These are phyloP conservation scores for Kalanchoe fedtschenkoi DNA, from an alignment of 164 flowering plant species.

Conservation along the genomic window DNA sequence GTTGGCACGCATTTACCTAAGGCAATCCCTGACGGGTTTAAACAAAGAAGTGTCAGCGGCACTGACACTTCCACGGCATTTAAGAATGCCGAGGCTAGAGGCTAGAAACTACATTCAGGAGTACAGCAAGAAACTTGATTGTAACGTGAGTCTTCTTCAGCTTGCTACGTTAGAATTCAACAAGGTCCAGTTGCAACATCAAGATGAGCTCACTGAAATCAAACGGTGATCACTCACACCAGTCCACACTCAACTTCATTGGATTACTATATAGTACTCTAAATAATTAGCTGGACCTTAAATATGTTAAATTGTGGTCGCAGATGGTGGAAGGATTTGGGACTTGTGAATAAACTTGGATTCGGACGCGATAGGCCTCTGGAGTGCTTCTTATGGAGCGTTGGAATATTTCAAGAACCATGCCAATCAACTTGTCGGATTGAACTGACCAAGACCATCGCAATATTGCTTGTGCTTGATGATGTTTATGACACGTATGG, in stretches of 20 bases:
- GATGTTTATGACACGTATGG: constrained; percentile 20
- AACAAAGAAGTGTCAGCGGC: constrained; percentile 4
- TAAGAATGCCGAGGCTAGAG: constrained; percentile 20
- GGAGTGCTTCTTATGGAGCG: constrained; percentile 21
- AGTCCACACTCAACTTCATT: no score
- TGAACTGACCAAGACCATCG: constrained; percentile 20
- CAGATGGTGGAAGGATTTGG: constrained; percentile 30
- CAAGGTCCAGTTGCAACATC: constrained; percentile 18
- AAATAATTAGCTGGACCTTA: background rate
- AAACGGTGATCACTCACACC: background rate
- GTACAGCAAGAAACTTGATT: constrained; percentile 5
- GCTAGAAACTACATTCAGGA: constrained; percentile 17
- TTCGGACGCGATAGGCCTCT: constrained; percentile 24
- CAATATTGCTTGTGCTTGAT: constrained; percentile 19
- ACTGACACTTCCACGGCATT: constrained; percentile 19
- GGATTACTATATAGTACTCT: no score
- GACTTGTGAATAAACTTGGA: constrained; percentile 17
- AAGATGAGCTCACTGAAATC: constrained; percentile 16
- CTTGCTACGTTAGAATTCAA: constrained; percentile 22
- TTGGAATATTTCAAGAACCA: constrained; percentile 26
- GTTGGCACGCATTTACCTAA: constrained; percentile 13
- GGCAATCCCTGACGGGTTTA: background rate
- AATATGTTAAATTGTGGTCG: background rate
- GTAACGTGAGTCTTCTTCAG: constrained; percentile 11
- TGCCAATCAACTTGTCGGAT: constrained; percentile 11